These are phyloP conservation scores for Citropsis articulata DNA, from an alignment of 345 rosid species.

Conservation along the genomic window DNA sequence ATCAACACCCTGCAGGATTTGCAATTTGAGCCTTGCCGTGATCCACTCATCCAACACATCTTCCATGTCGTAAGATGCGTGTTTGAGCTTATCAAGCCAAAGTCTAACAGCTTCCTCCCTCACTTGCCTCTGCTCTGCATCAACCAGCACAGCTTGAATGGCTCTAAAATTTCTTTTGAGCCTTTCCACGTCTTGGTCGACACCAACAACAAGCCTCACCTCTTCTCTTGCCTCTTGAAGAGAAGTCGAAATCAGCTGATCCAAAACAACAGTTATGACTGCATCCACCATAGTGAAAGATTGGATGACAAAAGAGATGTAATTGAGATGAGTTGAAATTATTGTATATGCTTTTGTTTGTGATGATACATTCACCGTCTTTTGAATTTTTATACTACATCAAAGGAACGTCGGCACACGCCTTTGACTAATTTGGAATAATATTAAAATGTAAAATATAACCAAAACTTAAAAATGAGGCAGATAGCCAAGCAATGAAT, in stretches of 20 bases:
- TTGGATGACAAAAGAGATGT: too few relatives aligned
- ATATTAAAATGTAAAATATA: too few relatives aligned
- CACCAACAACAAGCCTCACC: neutral
- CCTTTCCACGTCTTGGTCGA: neutral
- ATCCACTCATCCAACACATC: slow-evolving; percentile 14
- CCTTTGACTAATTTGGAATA: too few relatives aligned
- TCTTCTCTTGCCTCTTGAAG: neutral
- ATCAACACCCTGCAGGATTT: neutral
- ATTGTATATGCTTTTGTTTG: too few relatives aligned
- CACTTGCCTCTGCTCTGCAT: neutral
- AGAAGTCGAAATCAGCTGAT: neutral
- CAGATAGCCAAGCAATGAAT: too few relatives aligned
- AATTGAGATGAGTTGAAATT: too few relatives aligned
- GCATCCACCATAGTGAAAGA: too few relatives aligned
- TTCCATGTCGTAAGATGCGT: slow-evolving; percentile 4
- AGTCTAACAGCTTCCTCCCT: neutral
- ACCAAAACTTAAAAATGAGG: too few relatives aligned
- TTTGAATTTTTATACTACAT: too few relatives aligned
- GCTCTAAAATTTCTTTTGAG: neutral
- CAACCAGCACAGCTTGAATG: slow-evolving; percentile 5
- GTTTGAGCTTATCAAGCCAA: slow-evolving; percentile 1
- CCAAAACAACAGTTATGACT: neutral
- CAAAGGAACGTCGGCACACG: too few relatives aligned
- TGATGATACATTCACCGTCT: too few relatives aligned
- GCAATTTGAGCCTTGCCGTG: slow-evolving; percentile 6